These are phyloP conservation scores for Trichoderma oligosporum DNA, from an alignment of 2,329 filamentous ascomycete genomes.

Conservation along the genomic window DNA sequence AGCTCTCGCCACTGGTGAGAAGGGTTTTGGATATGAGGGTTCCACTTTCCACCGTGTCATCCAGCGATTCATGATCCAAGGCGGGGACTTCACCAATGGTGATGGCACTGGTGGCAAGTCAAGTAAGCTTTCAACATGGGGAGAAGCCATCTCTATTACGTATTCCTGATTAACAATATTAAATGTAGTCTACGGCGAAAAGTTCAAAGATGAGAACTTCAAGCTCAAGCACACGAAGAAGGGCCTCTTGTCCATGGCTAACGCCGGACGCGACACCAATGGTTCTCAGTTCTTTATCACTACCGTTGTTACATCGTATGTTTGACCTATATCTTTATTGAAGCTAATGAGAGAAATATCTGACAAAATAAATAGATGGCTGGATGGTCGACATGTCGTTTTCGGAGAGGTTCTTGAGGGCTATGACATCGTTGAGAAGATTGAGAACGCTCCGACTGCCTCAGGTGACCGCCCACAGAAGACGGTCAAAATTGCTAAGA, in stretches of 20 bases:
- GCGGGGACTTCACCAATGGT: slow-evolving; percentile 79
- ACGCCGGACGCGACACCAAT: slow-evolving; percentile 80
- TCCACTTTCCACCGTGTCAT: slow-evolving; percentile 88
- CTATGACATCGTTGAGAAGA: slow-evolving; percentile 74
- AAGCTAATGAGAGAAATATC: slow-evolving; percentile 12
- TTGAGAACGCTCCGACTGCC: slow-evolving; percentile 66
- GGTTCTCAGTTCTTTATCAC: slow-evolving; percentile 92
- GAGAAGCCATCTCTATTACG: neutral
- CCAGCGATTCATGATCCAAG: slow-evolving; percentile 89
- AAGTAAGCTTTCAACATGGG: slow-evolving; percentile 48
- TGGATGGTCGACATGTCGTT: slow-evolving; percentile 80
- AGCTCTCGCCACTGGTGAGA: slow-evolving; percentile 77
- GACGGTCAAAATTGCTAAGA: slow-evolving; percentile 74
- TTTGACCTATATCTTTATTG: neutral
- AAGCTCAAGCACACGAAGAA: slow-evolving; percentile 89
- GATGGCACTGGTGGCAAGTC: slow-evolving; percentile 84
- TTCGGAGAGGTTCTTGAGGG: slow-evolving; percentile 87
- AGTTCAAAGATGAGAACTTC: slow-evolving; percentile 90
- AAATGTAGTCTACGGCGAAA: slow-evolving; percentile 67
- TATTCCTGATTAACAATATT: neutral
- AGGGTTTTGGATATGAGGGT: slow-evolving; percentile 78
- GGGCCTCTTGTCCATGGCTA: slow-evolving; percentile 80
- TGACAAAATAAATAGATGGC: slow-evolving; percentile 53
- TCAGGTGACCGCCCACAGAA: slow-evolving; percentile 65
- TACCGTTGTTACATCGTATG: slow-evolving; percentile 71